Conservation (phyloP, 106 monocot genomes). For the Alisma plantagoaquatica region DNA sequence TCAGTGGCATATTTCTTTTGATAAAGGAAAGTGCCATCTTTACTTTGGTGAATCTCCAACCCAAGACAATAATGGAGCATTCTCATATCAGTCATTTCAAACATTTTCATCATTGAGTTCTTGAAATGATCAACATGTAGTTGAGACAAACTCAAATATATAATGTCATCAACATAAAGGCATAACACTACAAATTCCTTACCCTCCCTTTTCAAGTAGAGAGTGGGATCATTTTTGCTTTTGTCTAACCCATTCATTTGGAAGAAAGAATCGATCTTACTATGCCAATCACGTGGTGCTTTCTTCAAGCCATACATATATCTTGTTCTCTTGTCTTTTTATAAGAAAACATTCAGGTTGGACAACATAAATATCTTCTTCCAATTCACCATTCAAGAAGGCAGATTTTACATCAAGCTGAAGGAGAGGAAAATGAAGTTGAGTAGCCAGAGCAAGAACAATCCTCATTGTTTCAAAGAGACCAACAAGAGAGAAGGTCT, state of each 20-base stretch:
- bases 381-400: background rate
- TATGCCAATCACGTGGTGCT: background rate
- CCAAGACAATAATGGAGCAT: conserved; percentile 1
- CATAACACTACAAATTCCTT: background rate
- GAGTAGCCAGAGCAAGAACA: background rate
- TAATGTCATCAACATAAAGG: background rate
- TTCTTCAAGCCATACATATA: conserved; percentile 1
- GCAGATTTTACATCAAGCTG: conserved; percentile 1
- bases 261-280: no score
- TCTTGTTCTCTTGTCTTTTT: background rate
- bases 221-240: background rate
- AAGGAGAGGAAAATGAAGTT: background rate
- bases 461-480: background rate
- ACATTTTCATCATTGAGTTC: background rate
- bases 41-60: background rate
- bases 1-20: conserved; percentile 5
- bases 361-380: background rate
- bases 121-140: background rate
- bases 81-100: background rate
- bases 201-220: conserved; percentile 2
- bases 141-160: background rate
- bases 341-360: background rate
- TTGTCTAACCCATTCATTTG: background rate
- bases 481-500: background rate
- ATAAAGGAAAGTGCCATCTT: background rate